Base-by-base conservation (phyloP, 176 grass and related monocot species). In the Lolium perenne region DNA sequence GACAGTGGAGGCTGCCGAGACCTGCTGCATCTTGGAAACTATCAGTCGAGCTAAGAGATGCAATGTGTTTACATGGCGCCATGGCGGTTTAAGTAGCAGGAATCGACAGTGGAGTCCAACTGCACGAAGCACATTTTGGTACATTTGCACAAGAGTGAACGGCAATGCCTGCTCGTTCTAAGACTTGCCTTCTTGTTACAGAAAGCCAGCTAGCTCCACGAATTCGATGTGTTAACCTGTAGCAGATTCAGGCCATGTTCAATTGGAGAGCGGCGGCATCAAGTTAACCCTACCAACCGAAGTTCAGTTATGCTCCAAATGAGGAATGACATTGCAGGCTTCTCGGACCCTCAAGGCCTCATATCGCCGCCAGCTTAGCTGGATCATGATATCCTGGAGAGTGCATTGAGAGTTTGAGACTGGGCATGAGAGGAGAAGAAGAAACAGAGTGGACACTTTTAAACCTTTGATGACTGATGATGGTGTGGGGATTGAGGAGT, bases 81-180 rank as follows among this genome's bases (percentile, higher is more conserved):
- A 62, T 62, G 23, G 25, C 12, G 62, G 62, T 32, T 65, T 65
- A 65, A 65, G 62, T 69, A 69, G 32, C 35, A 69, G 18, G 66
- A 41, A 20, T 18, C 66, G 35, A 40, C 8, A 10, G 66, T 18
- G 59, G 8, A 9, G 38, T 40, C 32, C 16, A 69, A 69, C 35
- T 4, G 66, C 66, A 20, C 16, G 17, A 41, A 0, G 7, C 66
- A 69, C 32, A 40, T 38, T 67, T 66, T 17, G 63, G 63, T 32
- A 35, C 32, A 65, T 29, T 65, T 65, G 63, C 59, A 47, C 1
- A 29, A 23, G 14, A 7, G 64, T 68, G 64, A 68, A 9, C 32
- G 6, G 2, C 16, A 17, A 40, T 69, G 66, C 16, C 35, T 69
- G 16, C 66, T 41, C 16, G 66, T 69, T 69, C 35, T 68, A 38